Conservation (phyloP, 306 rosid species). For the Arachis stenosperma region DNA sequence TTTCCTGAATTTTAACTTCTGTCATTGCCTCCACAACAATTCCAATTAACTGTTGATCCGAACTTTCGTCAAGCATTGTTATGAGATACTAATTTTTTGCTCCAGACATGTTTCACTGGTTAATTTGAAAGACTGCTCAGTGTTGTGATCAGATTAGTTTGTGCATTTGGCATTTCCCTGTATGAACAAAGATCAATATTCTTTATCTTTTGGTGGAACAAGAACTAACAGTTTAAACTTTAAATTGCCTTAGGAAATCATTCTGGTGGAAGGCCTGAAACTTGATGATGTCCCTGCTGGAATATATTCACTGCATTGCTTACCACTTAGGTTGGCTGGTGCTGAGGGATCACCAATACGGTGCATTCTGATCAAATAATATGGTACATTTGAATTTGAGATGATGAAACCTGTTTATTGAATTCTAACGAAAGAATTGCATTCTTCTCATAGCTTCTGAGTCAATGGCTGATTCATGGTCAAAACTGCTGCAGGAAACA, state of each 20-base stretch:
- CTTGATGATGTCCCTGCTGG: constrained; percentile 60
- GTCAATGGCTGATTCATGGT: not conserved
- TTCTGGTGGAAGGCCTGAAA: constrained; percentile 76
- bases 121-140: too few species aligned
- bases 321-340: constrained; percentile 69
- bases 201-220: too few species aligned
- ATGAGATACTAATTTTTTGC: too few species aligned
- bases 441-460: not conserved
- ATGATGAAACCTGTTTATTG: not conserved
- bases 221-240: not conserved
- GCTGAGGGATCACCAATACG: constrained; percentile 77
- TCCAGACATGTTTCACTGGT: too few species aligned
- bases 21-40: too few species aligned
- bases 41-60: too few species aligned
- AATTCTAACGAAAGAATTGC: not conserved
- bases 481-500: constrained; percentile 25
- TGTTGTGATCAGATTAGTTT: too few species aligned
- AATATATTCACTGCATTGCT: constrained; percentile 60
- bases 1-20: too few species aligned
- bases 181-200: too few species aligned
- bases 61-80: too few species aligned
- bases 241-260: constrained; percentile 54
- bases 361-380: constrained; percentile 67
- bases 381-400: not conserved
- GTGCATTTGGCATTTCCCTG: too few species aligned